Base-by-base conservation (phyloP, 2,329 filamentous ascomycete species). In the Colletotrichum acutatum region DNA sequence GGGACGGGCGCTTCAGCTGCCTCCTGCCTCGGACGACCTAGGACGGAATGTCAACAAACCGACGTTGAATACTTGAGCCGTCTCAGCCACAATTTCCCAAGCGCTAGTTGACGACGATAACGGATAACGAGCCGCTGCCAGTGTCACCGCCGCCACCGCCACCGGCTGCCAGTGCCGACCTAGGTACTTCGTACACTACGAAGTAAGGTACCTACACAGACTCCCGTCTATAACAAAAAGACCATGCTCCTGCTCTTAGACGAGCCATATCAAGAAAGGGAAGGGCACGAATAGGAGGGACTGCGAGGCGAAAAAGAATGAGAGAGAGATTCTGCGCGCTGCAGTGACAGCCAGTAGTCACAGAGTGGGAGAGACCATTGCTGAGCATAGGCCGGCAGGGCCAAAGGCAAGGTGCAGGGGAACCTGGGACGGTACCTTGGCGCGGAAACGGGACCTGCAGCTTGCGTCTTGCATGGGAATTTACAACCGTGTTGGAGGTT, bases 371-470 rank as follows among this genome's bases (percentile, higher is more conserved):
- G 19, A 19, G 19, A 19, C 42, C 37, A 42, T 42, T 12, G 37
- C 5, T 42, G 14, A 42, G 37, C 54, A 59, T 19, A 37, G 62
- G 46, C 22, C 42, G 16, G 9, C 19, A 56, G 24, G 28, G 26
- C 42, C 60, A 24, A 16, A 56, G 49, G 32, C 34, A 66, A 12
- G 46, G 56, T 32, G 61, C 49, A 49, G 68, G 68, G 64, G 46
- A 54, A 54, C 52, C 52, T 54, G 32, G 52, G 52, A 56, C 11
- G 58, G 42, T 54, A 57, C 53, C 62, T 57, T 65, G 62, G 32
- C 32, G 62, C 52, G 24, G 52, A 73, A 57, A 65, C 49, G 61
- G 71, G 71, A 73, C 71, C 71, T 73, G 71, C 66, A 73, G 66
- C 66, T 54, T 37, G 66, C 63, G 63, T 57, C 56, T 46, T 68